Base-by-base conservation (phyloP, 1,139 yeast genomes). In the Suhomyces bribrorum region DNA sequence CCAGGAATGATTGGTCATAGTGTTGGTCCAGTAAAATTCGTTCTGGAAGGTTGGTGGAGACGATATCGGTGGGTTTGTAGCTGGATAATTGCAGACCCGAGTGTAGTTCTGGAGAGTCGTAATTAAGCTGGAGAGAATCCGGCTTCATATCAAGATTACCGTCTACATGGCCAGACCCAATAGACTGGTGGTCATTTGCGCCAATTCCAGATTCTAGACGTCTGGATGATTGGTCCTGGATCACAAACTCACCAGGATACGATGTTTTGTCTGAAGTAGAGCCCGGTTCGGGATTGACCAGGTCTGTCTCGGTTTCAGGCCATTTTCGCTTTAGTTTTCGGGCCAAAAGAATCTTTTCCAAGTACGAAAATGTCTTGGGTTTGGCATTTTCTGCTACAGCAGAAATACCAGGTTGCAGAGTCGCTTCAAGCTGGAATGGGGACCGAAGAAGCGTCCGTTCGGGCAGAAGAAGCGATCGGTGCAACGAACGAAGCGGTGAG, bases 291-390 rank as follows among this genome's bases (percentile, higher is more conserved):
- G n/a, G n/a, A n/a, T n/a, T n/a, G n/a, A n/a, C n/a, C n/a, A n/a
- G n/a, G n/a, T n/a, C n/a, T n/a, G n/a, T n/a, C n/a, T 16, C 31
- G 7, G 12, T 28, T 31, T 9, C n/a, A 5, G 34, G 36, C 22
- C 32, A 18, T 12, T 43, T 40, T 8, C 38, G 39, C 23, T 48
- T 48, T 16, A 35, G 16, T 14, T 36, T 38, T 26, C 53, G 36
- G 5, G 51, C 50, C 37, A 44, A 41, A 3, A 64, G 44, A 25
- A 64, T 64, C 34, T 59, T 48, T 32, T 67, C 72, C 26, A 67
- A 52, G 40, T 66, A 67, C 0, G 73, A 50, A 14, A 40, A 39
- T n/a, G 41, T 18, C 32, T 40, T 45, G 12, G 42, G 34, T 17
- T 37, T 28, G 9, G 34, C 26, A 17, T 32, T 14, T 2, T 14